Base-by-base conservation (phyloP, 306 rosid species). In the Cucurbita pepo region DNA sequence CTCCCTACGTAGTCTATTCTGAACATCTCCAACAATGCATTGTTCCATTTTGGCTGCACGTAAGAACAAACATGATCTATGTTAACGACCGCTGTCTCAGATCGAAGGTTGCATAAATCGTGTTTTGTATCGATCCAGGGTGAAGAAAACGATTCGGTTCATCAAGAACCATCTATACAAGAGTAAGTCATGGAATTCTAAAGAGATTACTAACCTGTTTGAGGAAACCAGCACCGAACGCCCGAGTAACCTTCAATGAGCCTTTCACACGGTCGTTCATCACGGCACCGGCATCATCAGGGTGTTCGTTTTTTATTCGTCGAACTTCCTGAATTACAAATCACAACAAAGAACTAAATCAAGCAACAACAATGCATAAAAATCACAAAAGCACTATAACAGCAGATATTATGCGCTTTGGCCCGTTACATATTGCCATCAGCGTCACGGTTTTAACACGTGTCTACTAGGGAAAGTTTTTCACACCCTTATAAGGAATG, bases 191-290 rank as follows among this genome's bases (percentile, higher is more conserved):
- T 14, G 9, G 60, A 5, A 16, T 52, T 69, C 6, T 71, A 15
- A 25, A 14, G 30, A 15, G 62, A 52, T 71, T 7, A 71, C 63
- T 36, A 76, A 95, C 99, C 99, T 91, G 96, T 85, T 95, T 95
- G 79, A 95, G 97, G 79, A 89, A 95, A 69, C 97, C 99, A 5
- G 99, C 97, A 66, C 99, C 99, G 47, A 91, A 95, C 10, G 99
- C 97, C 22, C 97, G 87, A 5, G 99, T 91, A 72, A 95, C 99
- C 90, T 89, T 91, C 82, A 95, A 82, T 53, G 92, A 91, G 67
- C 99, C 97, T 79, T 95, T 95, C 10, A 95, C 99, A 16, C 99
- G 99, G 65, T 91, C 97, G 54, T 95, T 95, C 79, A 83, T 56
- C 55, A 95, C 78, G 22, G 96, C 91, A 82, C 84, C 86, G 61